Evolutionary conservation across 345 rosid genomes (phyloP).

Genomic region (Nasturtium officinale): DNA sequence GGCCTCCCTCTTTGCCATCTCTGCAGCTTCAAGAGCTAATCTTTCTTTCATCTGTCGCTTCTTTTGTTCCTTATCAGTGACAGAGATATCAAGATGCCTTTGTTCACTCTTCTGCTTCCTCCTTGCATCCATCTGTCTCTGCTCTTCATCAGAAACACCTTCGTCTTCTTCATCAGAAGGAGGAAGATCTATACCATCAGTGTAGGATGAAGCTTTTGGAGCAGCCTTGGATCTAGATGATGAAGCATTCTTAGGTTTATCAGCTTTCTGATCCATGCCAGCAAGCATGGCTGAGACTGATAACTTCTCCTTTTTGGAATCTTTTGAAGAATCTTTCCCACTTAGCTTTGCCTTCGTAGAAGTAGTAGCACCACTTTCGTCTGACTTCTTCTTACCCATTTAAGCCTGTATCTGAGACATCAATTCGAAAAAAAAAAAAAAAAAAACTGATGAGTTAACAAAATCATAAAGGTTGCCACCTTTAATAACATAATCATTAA

Average conservation of each 20-base stretch:
- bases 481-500: background rate
- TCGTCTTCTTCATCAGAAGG: constrained; percentile 86
- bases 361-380: constrained; percentile 53
- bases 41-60: constrained; percentile 79
- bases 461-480: background rate
- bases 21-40: constrained; percentile 55
- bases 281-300: constrained; percentile 86
- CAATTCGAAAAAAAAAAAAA: background rate
- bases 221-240: constrained; percentile 60
- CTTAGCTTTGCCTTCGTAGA: constrained; percentile 51
- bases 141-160: constrained; percentile 53
- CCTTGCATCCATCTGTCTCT: constrained; percentile 45
- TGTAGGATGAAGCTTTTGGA: constrained; percentile 61
- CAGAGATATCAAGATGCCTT: constrained; percentile 56
- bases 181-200: constrained; percentile 85
- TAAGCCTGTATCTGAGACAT: constrained; percentile 31
- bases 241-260: constrained; percentile 72
- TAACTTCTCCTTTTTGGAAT: constrained; percentile 62
- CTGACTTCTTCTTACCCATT: constrained; percentile 82
- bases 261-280: constrained; percentile 78
- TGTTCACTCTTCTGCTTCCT: constrained; percentile 58
- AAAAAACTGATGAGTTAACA: background rate
- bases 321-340: constrained; percentile 59
- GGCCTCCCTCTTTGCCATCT: constrained; percentile 75
- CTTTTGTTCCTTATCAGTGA: constrained; percentile 80